Percentiles rank a stretch among this genome's conserved stretches.
phyloP scores from a whole-genome alignment of 768 basidiomycete genomes.

The Hericium erinaceus region DNA sequence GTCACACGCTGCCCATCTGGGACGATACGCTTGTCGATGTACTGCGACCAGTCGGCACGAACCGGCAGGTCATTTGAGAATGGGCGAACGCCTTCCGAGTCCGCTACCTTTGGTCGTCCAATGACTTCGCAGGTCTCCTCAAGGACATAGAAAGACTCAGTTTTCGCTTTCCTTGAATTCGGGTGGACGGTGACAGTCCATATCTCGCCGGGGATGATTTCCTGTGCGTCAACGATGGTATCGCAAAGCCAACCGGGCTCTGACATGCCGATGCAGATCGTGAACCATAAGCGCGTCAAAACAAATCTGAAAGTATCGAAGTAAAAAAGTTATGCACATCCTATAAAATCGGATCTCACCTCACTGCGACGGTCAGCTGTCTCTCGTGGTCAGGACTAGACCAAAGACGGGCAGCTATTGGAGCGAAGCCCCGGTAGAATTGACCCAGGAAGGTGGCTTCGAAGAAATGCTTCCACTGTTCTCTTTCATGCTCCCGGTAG shows the following conservation, averaged over 20 bases:
- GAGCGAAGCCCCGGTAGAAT: constrained; percentile 22
- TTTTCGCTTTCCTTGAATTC: constrained; percentile 4
- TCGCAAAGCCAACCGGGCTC: constrained; percentile 25
- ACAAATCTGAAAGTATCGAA: constrained; percentile 38
- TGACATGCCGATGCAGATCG: constrained; percentile 38
- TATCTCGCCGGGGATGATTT: constrained; percentile 46
- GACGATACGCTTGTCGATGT: constrained; percentile 29
- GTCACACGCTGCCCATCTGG: not conserved
- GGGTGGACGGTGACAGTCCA: constrained; percentile 40
- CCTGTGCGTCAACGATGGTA: constrained; percentile 37
- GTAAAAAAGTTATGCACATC: not conserved
- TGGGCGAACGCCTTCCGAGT: not conserved
- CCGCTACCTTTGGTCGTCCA: constrained; percentile 27
- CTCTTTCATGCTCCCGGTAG: constrained; percentile 36
- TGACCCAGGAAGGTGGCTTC: constrained; percentile 40
- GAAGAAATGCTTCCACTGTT: constrained; percentile 31
- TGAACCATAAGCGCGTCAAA: constrained; percentile 54
- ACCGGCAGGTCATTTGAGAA: constrained; percentile 9
- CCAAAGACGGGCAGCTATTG: constrained; percentile 45
- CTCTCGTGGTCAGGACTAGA: constrained; percentile 46
- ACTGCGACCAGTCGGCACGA: constrained; percentile 61
- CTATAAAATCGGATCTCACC: constrained; percentile 29
- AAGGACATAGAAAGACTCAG: constrained; percentile 44
- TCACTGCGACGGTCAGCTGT: constrained; percentile 46
- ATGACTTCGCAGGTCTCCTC: constrained; percentile 70